Base-by-base conservation (phyloP, 1,284 basidiomycete species). In the Golubevia pallescens region DNA sequence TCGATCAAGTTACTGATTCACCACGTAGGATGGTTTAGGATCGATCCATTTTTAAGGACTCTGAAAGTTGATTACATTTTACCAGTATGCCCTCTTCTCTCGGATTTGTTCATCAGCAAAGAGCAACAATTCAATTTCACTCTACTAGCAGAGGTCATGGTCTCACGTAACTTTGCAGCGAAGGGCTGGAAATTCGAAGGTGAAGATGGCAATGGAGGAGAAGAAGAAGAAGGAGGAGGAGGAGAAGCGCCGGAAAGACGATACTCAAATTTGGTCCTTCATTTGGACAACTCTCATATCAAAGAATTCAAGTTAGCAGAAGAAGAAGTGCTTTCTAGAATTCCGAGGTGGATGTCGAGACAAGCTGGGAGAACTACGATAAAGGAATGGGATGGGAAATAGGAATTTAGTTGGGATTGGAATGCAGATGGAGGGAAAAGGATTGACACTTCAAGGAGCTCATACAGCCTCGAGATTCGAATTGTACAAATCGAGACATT, bases 161-260 rank as follows among this genome's bases (percentile, higher is more conserved):
- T 48, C 42, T 48, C 42, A 10, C 42, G 42, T 16, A 48, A 48
- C 42, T 28, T 28, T 28, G 28, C 28, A 28, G 34, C 34, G 10
- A 52, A 42, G 34, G 34, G 32, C 42, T 51, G 32, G 56, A 42
- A 52, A 24, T 51, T 28, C 53, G 38, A 56, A 51, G 20, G 34
- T 21, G 60, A 51, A 62, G 42, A 53, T 56, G 16, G 14, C 34
- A 28, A 21, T 32, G 38, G 16, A 28, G 60, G 57, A 38, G 52
- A 51, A 19, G 60, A 19, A 19, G 34, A 60, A 48, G 42, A 38
- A 60, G 34, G 38, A 13, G 34, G 23, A 61, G 23, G 21, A 56
- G 52, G 16, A 53, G 60, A n/a, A 38, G 60, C 38, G 32, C 3
- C 19, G 20, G 52, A 14, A 55, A 14, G 48, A 42, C 32, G 13